Conservation (phyloP, 495 filamentous ascomycete genomes). For the Lasiosphaeria hispida region DNA sequence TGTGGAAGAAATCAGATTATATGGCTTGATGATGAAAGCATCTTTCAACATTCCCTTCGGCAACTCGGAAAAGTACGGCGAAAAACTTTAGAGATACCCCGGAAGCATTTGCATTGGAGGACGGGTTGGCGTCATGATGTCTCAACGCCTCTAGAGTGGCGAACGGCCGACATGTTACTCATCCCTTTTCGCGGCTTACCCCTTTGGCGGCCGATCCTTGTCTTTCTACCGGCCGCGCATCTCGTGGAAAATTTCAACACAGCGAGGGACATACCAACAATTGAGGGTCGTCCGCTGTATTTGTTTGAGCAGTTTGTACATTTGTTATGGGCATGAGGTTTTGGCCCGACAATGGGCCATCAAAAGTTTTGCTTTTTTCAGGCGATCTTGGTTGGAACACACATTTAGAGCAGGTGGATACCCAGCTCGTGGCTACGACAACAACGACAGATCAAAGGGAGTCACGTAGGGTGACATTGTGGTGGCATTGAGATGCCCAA, state of each 20-base stretch:
- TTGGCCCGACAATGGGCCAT: background rate
- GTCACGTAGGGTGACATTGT: no score
- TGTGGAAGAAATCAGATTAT: no score
- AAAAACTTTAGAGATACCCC: constrained; percentile 21
- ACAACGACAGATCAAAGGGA: background rate
- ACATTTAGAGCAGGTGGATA: background rate
- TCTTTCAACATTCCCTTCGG: background rate
- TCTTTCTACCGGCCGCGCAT: background rate
- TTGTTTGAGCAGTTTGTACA: constrained; percentile 1
- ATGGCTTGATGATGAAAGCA: no score
- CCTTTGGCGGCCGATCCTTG: background rate
- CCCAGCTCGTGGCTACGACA: background rate
- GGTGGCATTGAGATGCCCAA: no score
- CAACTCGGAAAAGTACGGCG: constrained; percentile 15
- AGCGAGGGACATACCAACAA: background rate
- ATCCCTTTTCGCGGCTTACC: constrained; percentile 1
- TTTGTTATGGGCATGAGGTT: background rate
- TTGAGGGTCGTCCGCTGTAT: background rate
- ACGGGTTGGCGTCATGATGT: constrained; percentile 8
- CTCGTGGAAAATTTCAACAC: background rate
- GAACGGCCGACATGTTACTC: constrained; percentile 6
- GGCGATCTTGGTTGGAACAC: background rate
- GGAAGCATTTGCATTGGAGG: constrained; percentile 25
- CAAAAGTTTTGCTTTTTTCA: constrained; percentile 14
- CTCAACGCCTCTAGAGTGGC: constrained; percentile 11